A percentile compares a stretch with the other conserved stretches of the same genome.
phyloP scores from a whole-genome alignment of 2,329 filamentous ascomycete species.

The Alternaria sp. region DNA sequence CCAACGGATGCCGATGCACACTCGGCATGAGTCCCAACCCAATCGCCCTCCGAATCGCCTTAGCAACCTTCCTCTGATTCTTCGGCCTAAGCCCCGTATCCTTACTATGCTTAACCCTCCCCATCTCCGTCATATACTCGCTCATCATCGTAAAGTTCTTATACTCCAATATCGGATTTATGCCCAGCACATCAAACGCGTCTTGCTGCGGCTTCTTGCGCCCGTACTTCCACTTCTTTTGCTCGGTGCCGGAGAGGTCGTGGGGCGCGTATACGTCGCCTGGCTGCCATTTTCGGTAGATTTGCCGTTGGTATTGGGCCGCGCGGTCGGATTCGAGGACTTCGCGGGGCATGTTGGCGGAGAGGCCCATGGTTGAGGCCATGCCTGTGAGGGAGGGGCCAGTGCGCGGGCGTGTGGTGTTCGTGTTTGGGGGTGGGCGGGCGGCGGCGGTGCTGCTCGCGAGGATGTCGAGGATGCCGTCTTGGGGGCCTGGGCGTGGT shows the following conservation, averaged over 20 bases:
- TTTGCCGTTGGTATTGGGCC: slow-evolving; percentile 65
- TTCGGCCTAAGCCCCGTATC: slow-evolving; percentile 82
- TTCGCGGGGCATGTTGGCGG: slow-evolving; percentile 26
- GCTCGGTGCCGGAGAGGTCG: slow-evolving; percentile 79
- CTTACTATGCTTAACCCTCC: slow-evolving; percentile 78
- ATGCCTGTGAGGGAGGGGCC: slow-evolving; percentile 20
- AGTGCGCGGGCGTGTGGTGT: neutral
- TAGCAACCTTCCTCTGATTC: slow-evolving; percentile 92
- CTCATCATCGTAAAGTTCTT: slow-evolving; percentile 95
- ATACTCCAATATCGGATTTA: slow-evolving; percentile 85
- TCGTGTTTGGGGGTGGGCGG: neutral
- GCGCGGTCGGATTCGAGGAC: slow-evolving; percentile 39
- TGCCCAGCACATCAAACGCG: slow-evolving; percentile 77
- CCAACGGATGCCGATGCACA: slow-evolving; percentile 79
- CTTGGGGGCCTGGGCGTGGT: slow-evolving; percentile 15
- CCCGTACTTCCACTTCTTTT: slow-evolving; percentile 75
- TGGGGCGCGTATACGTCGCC: slow-evolving; percentile 93
- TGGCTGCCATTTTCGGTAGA: slow-evolving; percentile 72
- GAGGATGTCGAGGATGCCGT: slow-evolving; percentile 30
- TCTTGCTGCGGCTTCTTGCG: slow-evolving; percentile 64
- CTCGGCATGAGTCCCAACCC: slow-evolving; percentile 92
- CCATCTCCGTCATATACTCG: slow-evolving; percentile 84
- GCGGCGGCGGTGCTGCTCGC: slow-evolving; percentile 12
- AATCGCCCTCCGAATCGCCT: slow-evolving; percentile 86
- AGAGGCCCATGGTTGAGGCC: slow-evolving; percentile 27